Evolutionary conservation across 2,329 filamentous ascomycete species (phyloP).

Genomic region (Cercospora sp.): DNA sequence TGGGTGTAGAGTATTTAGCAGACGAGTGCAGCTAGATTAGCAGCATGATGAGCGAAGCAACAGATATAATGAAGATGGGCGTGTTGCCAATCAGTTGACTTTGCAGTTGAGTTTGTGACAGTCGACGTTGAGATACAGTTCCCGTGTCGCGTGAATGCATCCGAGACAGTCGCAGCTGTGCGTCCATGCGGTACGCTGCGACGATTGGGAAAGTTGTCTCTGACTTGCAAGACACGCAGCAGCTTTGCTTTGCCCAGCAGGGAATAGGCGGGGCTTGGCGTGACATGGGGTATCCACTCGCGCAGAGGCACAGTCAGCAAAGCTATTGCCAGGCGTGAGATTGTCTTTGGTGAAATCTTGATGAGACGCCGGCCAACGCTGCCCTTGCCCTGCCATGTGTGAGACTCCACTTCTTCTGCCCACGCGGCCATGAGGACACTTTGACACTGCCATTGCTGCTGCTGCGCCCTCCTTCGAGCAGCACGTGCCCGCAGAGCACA

Average conservation of each 20-base stretch:
- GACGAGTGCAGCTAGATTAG: background rate
- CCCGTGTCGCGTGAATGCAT: conserved; percentile 11
- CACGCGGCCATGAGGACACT: background rate
- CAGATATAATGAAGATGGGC: background rate
- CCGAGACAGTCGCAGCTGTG: conserved; percentile 17
- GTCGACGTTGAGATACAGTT: conserved; percentile 21
- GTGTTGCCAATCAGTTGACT: background rate
- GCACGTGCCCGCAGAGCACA: background rate
- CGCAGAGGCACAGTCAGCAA: background rate
- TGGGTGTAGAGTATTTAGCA: background rate
- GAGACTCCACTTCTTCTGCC: background rate
- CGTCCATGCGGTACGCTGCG: conserved; percentile 6
- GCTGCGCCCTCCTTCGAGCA: background rate
- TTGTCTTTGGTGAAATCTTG: background rate
- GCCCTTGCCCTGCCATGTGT: background rate
- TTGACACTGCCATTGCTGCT: background rate
- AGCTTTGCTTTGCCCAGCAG: background rate
- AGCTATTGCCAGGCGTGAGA: background rate
- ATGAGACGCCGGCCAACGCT: background rate
- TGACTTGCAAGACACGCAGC: background rate
- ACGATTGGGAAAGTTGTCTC: background rate
- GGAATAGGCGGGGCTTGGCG: background rate
- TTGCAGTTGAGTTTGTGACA: background rate
- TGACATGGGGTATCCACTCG: conserved; percentile 2
- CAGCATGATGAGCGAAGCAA: background rate